Evolutionary conservation across 805 yeast genomes (phyloP).

Genomic region (Saccharomycopsis sp.): DNA sequence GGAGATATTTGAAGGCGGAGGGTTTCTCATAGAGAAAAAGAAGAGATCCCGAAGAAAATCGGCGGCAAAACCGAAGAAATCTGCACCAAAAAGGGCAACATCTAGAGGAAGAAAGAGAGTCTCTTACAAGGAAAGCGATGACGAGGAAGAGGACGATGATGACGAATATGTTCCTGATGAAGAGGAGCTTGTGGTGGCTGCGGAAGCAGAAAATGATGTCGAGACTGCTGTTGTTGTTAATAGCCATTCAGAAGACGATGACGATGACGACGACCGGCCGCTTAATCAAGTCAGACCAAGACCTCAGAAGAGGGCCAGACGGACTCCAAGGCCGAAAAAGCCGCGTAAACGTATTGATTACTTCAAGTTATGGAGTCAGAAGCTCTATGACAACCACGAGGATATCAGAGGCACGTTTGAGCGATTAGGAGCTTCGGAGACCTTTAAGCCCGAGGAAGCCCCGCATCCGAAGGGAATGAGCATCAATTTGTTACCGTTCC

Average conservation of each 20-base stretch:
- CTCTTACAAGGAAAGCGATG: background rate
- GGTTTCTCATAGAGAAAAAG: background rate
- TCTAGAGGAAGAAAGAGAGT: background rate
- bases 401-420: slow-evolving; percentile 68
- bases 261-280: slow-evolving; percentile 28
- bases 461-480: slow-evolving; percentile 76
- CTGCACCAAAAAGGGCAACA: background rate
- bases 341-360: slow-evolving; percentile 51
- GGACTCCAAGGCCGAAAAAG: slow-evolving; percentile 27
- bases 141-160: background rate
- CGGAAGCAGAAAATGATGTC: background rate
- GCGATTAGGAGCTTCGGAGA: slow-evolving; percentile 43
- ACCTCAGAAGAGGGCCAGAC: slow-evolving; percentile 17
- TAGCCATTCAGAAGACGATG: slow-evolving; percentile 8
- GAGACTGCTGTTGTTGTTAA: background rate
- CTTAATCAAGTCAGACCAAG: slow-evolving; percentile 23
- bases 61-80: background rate
- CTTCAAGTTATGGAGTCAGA: slow-evolving; percentile 61
- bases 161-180: background rate
- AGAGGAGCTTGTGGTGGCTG: slow-evolving; percentile 19
- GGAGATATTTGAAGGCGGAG: background rate
- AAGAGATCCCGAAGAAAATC: background rate
- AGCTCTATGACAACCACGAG: slow-evolving; percentile 71
- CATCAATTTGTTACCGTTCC: slow-evolving; percentile 77
- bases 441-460: slow-evolving; percentile 47